Evolutionary conservation across 495 filamentous ascomycete genomes (phyloP).

Genomic region (Neurospora sp.): DNA sequence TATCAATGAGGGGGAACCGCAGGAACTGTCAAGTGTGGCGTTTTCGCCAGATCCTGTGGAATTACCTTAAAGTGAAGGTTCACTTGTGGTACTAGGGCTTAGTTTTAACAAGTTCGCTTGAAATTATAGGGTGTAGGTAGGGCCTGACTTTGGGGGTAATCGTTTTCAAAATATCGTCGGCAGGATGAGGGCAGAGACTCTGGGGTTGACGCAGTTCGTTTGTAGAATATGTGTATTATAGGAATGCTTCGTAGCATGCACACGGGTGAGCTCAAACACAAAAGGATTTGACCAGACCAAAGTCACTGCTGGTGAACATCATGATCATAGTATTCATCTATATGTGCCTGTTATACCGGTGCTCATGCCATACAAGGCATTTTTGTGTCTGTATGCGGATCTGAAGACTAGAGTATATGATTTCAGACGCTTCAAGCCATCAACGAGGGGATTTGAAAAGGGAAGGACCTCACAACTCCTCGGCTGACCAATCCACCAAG

Average conservation of each 20-base stretch:
- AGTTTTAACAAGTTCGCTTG: background rate
- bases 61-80: background rate
- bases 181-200: background rate
- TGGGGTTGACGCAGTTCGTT: background rate
- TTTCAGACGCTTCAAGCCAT: background rate
- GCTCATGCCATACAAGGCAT: background rate
- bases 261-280: background rate
- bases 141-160: background rate
- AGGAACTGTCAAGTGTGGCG: slow-evolving; percentile 2
- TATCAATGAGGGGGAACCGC: background rate
- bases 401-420: background rate
- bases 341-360: background rate
- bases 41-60: slow-evolving; percentile 4
- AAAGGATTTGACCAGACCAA: background rate
- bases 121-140: background rate
- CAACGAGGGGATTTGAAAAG: background rate
- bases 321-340: background rate
- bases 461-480: slow-evolving; percentile 2
- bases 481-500: background rate
- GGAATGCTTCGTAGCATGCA: background rate
- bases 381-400: background rate
- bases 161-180: background rate
- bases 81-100: background rate
- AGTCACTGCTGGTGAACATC: background rate
- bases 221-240: background rate